A percentile compares a stretch with the other conserved stretches of the same genome.
These are phyloP conservation scores for Peltaster fructicola DNA, from an alignment of 2,329 filamentous ascomycete species.

Conservation along the genomic window DNA sequence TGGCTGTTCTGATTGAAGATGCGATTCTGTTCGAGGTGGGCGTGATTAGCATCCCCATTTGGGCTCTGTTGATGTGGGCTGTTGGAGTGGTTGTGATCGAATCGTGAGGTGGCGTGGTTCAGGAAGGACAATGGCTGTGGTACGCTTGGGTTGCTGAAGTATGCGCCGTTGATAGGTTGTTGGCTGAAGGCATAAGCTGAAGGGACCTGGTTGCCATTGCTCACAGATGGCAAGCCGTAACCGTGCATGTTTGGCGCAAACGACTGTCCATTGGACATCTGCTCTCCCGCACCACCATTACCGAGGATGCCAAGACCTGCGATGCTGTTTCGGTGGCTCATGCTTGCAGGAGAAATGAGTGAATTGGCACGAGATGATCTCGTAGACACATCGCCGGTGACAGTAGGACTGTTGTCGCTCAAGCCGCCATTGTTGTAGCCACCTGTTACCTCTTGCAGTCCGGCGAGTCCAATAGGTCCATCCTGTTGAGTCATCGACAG, in stretches of 20 bases:
- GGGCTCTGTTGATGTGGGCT: conserved; percentile 13
- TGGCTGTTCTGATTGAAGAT: conserved; percentile 28
- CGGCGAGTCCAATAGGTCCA: conserved; percentile 19
- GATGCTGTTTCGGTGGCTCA: conserved; percentile 18
- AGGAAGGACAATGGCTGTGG: conserved; percentile 20
- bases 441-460: conserved; percentile 17
- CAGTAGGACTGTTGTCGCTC: conserved; percentile 16
- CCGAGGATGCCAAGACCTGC: conserved; percentile 17
- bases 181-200: conserved; percentile 16
- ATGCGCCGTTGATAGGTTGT: conserved; percentile 12
- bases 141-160: conserved; percentile 9
- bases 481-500: conserved; percentile 20
- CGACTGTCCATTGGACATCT: conserved; percentile 13
- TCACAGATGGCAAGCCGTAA: conserved; percentile 18
- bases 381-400: conserved; percentile 26
- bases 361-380: conserved; percentile 32
- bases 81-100: conserved; percentile 19
- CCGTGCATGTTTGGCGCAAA: conserved; percentile 16
- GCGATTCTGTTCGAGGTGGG: conserved; percentile 26
- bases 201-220: conserved; percentile 13
- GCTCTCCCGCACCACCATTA: conserved; percentile 12
- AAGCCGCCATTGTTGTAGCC: conserved; percentile 10
- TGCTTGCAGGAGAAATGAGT: conserved; percentile 24
- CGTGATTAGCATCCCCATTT: conserved; percentile 15
- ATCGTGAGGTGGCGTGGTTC: conserved; percentile 21